These are phyloP conservation scores for Euphorbia tirucalli DNA, from an alignment of 345 rosid species.

Conservation along the genomic window DNA sequence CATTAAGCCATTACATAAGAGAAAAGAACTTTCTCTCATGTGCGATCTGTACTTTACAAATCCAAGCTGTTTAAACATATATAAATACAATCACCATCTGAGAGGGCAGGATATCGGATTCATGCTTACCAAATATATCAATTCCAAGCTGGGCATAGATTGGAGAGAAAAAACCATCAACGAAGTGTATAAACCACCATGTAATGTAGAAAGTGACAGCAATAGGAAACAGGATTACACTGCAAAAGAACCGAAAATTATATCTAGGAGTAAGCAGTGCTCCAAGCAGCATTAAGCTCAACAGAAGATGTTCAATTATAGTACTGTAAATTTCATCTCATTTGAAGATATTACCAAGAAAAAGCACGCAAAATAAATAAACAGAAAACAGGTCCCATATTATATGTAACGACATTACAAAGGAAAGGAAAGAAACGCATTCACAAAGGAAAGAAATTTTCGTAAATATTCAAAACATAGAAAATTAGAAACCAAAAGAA, in stretches of 20 bases:
- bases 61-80: neutral
- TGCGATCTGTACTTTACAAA: neutral
- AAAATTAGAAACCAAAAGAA: neutral
- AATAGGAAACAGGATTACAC: slow-evolving; percentile 93
- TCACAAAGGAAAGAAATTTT: neutral
- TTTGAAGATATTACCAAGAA: neutral
- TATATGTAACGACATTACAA: neutral
- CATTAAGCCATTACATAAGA: neutral
- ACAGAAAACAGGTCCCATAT: neutral
- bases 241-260: slow-evolving; percentile 41
- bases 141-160: slow-evolving; percentile 93
- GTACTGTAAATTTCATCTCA: neutral
- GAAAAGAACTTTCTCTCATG: neutral
- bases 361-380: neutral
- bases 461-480: neutral
- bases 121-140: slow-evolving; percentile 72
- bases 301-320: slow-evolving; percentile 10
- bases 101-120: neutral
- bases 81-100: neutral
- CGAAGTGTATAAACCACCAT: slow-evolving; percentile 99
- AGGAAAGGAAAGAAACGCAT: neutral
- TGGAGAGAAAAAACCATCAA: slow-evolving; percentile 97
- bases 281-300: slow-evolving; percentile 10
- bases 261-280: slow-evolving; percentile 23
- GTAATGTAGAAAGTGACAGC: slow-evolving; percentile 92